phyloP scores from a whole-genome alignment of 1,139 yeast species.

The Keqinozyma sinolaborantium region DNA sequence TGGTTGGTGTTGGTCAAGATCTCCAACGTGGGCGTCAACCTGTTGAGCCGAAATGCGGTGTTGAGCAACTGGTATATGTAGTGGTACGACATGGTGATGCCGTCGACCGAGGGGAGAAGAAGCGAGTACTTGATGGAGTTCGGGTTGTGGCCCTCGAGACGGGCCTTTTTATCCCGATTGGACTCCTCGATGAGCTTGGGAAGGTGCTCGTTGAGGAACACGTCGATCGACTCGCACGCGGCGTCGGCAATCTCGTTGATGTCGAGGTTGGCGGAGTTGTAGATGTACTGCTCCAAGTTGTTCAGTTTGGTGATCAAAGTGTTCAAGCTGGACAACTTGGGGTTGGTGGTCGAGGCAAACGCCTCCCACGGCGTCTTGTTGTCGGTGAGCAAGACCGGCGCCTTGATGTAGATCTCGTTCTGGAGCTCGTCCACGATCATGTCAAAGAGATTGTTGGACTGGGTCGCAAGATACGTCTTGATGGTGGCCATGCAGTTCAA shows the following conservation, averaged over 20 bases:
- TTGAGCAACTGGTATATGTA: conserved; percentile 55
- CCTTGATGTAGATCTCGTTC: conserved; percentile 65
- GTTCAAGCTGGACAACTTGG: conserved; percentile 34
- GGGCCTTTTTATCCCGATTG: conserved; percentile 3
- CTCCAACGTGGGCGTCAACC: conserved; percentile 59
- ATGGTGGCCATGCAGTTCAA: conserved; percentile 59
- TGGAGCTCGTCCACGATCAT: conserved; percentile 75
- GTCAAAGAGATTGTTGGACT: conserved; percentile 64
- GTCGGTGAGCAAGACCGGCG: conserved; percentile 6
- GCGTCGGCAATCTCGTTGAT: conserved; percentile 48
- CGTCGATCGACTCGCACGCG: conserved; percentile 42
- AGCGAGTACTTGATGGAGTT: neutral
- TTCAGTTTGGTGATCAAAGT: conserved; percentile 37
- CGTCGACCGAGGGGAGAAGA: neutral
- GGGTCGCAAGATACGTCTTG: conserved; percentile 57
- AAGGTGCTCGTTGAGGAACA: conserved; percentile 27
- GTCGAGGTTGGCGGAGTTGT: conserved; percentile 57
- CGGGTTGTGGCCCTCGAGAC: neutral
- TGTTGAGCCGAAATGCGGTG: conserved; percentile 60
- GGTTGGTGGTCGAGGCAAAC: conserved; percentile 23
- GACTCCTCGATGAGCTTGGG: conserved; percentile 19
- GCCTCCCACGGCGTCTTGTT: conserved; percentile 24
- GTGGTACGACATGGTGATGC: conserved; percentile 12
- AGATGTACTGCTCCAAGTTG: conserved; percentile 52
- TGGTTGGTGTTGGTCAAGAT: conserved; percentile 44